Base-by-base conservation (phyloP, 192 early-diverging fungal species). In the Podila clonocystis region DNA sequence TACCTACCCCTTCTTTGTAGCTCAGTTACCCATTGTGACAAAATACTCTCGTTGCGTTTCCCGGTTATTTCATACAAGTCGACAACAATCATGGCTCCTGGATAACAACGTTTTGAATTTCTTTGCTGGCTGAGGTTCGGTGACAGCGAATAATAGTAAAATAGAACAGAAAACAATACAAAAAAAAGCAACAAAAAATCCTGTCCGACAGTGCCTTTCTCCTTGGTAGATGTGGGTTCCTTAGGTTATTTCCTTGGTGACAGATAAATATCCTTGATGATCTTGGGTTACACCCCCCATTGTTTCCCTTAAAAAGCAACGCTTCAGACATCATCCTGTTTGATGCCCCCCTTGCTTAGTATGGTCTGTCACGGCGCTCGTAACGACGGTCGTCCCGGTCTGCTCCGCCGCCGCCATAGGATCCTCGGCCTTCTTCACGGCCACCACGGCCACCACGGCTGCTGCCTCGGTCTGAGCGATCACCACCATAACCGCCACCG, bases 361-460 rank as follows among this genome's bases (percentile, higher is more conserved):
- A 87, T 30, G 85, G 85, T 9, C 85, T 68, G 49, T 82, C 85
- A 58, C 85, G 82, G 62, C 85, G 82, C 24, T 87, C 85, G 48
- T 82, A 75, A 55, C 85, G 82, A 22, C 69, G 72, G 65, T 83
- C 83, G 36, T 82, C 77, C n/a, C 83, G 79, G 69, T 84, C 76
- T 7, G 63, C 66, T 12, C 83, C 77, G 22, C 77, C 83, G 58
- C 85, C 24, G 31, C 82, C 78, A 49, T 83, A 75, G 20, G 82
- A 78, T 61, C 76, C 73, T 57, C 78, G 72, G 12, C 75, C 67
- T 34, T 76, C 62, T 70, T 83, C 77, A 22, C 83, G 77, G 41
- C 77, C 62, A 52, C 78, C 75, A 48, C 72, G 72, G 20, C 72
- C 72, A 24, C 75, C 75, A 49, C 75, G 68, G 41, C 52, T 61